Conservation (phyloP, 148 eudicot species). For the Beta vulgaris region DNA sequence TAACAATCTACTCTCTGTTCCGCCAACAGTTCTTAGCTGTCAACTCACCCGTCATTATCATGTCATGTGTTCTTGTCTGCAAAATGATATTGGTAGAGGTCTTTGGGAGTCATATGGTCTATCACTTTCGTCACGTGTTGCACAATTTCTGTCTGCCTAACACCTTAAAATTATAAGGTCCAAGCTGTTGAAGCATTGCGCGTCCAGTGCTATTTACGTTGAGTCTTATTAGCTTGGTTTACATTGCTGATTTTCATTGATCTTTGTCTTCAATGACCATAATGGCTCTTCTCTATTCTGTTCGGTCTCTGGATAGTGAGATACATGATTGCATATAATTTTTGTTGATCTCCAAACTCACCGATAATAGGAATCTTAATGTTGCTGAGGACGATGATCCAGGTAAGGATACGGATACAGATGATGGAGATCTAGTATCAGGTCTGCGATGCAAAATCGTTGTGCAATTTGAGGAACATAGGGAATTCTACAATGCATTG, state of each 20-base stretch:
- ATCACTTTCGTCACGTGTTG: neutral
- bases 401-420: conserved; percentile 53
- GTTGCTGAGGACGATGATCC: conserved; percentile 80
- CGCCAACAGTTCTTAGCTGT: neutral
- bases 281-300: neutral
- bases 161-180: no score
- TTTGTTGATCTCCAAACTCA: conserved; percentile 27
- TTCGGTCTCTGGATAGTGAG: neutral
- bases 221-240: neutral
- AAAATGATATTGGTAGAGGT: neutral
- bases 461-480: conserved; percentile 65
- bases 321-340: conserved; percentile 16
- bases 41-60: no score
- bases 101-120: neutral
- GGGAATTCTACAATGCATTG: conserved; percentile 64
- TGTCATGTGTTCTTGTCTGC: neutral
- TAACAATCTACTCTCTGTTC: neutral
- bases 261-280: neutral
- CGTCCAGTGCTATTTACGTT: neutral
- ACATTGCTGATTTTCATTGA: neutral
- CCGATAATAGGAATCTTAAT: conserved; percentile 63
- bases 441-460: conserved; percentile 82
- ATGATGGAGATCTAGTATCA: conserved; percentile 48
- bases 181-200: neutral
- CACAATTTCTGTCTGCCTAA: no score